Percentiles rank a stretch among this genome's conserved stretches.
phyloP scores from a whole-genome alignment of 306 rosid species.

The Cicer chorassanicum region DNA sequence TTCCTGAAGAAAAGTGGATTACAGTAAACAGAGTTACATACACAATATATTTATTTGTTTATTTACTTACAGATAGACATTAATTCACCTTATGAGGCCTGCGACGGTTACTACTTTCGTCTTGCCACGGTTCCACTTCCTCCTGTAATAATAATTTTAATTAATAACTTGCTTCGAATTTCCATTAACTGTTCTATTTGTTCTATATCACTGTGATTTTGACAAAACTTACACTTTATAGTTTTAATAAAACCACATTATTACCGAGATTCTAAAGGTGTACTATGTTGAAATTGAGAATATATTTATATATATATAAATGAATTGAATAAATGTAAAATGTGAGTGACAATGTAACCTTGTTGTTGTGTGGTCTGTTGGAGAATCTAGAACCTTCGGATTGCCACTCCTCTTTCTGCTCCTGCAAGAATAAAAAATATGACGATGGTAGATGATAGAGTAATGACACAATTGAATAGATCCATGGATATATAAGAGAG shows the following conservation, averaged over 20 bases:
- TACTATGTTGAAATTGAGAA: too few species aligned
- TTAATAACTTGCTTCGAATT: too few species aligned
- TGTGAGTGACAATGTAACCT: constrained; percentile 48
- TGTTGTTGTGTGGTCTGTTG: constrained; percentile 52
- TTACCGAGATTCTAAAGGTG: too few species aligned
- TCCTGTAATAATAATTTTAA: constrained; percentile 15
- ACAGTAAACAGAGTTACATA: background rate
- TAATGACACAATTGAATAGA: too few species aligned
- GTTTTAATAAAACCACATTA: too few species aligned
- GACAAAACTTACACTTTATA: too few species aligned
- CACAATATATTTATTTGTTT: background rate
- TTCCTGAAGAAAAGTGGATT: constrained; percentile 23
- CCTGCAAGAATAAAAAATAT: constrained; percentile 46
- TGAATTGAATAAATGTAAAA: constrained; percentile 5
- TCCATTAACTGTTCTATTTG: too few species aligned
- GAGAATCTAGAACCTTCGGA: constrained; percentile 54
- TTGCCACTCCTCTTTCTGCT: constrained; percentile 49
- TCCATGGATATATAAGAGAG: too few species aligned
- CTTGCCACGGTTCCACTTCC: constrained; percentile 32
- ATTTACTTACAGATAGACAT: background rate
- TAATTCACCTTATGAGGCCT: constrained; percentile 22
- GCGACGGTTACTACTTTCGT: background rate
- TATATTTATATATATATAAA: too few species aligned
- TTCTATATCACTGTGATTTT: too few species aligned
- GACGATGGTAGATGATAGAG: too few species aligned